Evolutionary conservation across 2,329 filamentous ascomycete genomes (phyloP).

Genomic region (Apiospora pterosperma): DNA sequence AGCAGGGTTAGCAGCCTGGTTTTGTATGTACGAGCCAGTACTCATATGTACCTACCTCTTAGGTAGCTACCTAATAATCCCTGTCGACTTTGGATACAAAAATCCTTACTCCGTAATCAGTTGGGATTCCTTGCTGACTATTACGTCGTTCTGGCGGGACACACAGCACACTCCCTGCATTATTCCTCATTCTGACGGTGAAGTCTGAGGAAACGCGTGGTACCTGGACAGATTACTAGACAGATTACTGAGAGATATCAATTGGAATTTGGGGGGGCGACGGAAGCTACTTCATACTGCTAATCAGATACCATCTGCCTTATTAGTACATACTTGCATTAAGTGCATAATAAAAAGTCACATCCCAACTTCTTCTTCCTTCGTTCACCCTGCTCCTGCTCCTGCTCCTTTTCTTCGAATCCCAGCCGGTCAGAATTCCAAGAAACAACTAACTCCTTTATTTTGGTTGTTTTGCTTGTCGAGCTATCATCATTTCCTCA

Average conservation of each 20-base stretch:
- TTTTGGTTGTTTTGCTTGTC: background rate
- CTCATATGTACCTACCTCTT: too few species aligned
- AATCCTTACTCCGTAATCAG: background rate
- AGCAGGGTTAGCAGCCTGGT: too few species aligned
- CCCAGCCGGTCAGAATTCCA: background rate
- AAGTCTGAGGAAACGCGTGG: too few species aligned
- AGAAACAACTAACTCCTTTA: background rate
- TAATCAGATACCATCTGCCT: too few species aligned
- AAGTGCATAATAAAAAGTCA: too few species aligned
- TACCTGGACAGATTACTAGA: too few species aligned
- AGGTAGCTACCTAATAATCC: background rate
- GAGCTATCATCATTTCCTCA: background rate
- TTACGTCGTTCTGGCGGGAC: slow-evolving; percentile 1
- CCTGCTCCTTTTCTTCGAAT: background rate
- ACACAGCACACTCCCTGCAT: background rate
- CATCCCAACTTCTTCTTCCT: too few species aligned
- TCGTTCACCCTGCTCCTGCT: background rate
- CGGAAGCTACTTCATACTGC: too few species aligned
- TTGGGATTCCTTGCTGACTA: background rate
- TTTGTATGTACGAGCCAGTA: too few species aligned
- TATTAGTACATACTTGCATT: too few species aligned
- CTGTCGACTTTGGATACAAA: background rate
- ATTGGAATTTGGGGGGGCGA: too few species aligned
- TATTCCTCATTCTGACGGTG: background rate
- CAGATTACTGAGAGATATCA: too few species aligned